Conservation (phyloP, 2,329 filamentous ascomycete species). For the Arthrobotrys entomopaga region DNA sequence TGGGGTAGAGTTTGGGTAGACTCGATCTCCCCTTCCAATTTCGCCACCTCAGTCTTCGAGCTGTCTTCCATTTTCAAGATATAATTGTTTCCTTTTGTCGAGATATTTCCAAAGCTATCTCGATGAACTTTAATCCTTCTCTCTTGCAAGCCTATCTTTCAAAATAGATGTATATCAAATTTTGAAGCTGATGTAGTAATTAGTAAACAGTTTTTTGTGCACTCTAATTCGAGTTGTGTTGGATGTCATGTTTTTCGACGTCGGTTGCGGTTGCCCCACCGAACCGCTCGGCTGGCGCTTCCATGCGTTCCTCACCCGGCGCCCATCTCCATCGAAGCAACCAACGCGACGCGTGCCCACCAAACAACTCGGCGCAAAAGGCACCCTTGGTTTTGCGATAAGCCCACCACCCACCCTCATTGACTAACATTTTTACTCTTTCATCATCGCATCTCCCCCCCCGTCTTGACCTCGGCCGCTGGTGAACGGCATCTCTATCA, state of each 20-base stretch:
- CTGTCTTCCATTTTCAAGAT: constrained; percentile 27
- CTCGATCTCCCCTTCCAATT: constrained; percentile 3
- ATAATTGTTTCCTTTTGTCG: not conserved
- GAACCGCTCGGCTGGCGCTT: constrained; percentile 27
- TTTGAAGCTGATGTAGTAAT: constrained; percentile 27
- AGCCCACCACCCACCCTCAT: constrained; percentile 22
- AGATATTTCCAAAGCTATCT: not conserved
- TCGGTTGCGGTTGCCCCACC: constrained; percentile 35
- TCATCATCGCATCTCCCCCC: constrained; percentile 11
- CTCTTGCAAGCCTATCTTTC: not conserved
- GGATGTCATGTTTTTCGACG: constrained; percentile 54
- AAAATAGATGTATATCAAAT: not conserved
- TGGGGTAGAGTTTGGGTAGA: not conserved
- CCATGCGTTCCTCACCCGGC: constrained; percentile 5
- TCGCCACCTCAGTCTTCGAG: constrained; percentile 4
- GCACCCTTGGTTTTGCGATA: constrained; percentile 34
- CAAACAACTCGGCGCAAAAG: constrained; percentile 47
- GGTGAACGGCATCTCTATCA: constrained; percentile 54
- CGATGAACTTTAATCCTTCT: too few relatives aligned
- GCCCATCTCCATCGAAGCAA: constrained; percentile 12
- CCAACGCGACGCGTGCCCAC: constrained; percentile 54
- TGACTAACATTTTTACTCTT: constrained; percentile 4
- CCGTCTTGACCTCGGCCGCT: constrained; percentile 40
- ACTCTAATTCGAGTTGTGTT: constrained; percentile 33
- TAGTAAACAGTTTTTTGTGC: too few relatives aligned